These are phyloP conservation scores for Xylaria flabelliformis DNA, from an alignment of 495 filamentous ascomycete genomes.

Conservation along the genomic window DNA sequence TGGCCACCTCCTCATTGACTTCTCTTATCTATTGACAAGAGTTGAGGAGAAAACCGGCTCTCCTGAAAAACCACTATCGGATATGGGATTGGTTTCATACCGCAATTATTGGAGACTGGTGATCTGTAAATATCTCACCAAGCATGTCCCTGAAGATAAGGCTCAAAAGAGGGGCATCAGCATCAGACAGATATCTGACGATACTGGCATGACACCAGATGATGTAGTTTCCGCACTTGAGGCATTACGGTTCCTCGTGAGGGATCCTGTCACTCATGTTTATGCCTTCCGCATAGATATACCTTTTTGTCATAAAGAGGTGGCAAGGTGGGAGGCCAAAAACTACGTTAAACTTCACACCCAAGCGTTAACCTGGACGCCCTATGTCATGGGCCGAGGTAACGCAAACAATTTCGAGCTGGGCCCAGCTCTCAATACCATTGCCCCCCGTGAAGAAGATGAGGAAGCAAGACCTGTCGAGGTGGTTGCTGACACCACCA, in stretches of 20 bases:
- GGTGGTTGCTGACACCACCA: constrained; percentile 35
- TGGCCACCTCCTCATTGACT: constrained; percentile 94
- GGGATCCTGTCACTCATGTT: constrained; percentile 84
- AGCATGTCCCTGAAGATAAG: constrained; percentile 45
- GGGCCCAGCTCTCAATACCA: constrained; percentile 79
- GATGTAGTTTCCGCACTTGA: constrained; percentile 94
- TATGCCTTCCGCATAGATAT: constrained; percentile 90
- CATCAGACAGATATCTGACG: constrained; percentile 81
- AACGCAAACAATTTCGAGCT: constrained; percentile 86
- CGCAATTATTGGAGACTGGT: constrained; percentile 94
- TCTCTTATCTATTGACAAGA: constrained; percentile 93
- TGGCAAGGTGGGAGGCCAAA: constrained; percentile 84
- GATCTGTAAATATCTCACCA: constrained; percentile 76
- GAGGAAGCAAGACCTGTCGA: constrained; percentile 56
- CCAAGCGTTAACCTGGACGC: constrained; percentile 89
- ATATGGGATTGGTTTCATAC: constrained; percentile 97
- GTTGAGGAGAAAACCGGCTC: constrained; percentile 95
- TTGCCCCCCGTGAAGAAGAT: constrained; percentile 82
- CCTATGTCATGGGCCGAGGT: constrained; percentile 91
- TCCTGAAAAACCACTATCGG: constrained; percentile 95
- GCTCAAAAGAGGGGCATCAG: constrained; percentile 69
- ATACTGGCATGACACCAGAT: constrained; percentile 94
- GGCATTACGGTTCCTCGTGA: constrained; percentile 82
- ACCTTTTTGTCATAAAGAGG: constrained; percentile 80
- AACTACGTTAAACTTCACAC: constrained; percentile 84